Conservation (phyloP, 139 green algal genomes). For the Closterium sp. region DNA sequence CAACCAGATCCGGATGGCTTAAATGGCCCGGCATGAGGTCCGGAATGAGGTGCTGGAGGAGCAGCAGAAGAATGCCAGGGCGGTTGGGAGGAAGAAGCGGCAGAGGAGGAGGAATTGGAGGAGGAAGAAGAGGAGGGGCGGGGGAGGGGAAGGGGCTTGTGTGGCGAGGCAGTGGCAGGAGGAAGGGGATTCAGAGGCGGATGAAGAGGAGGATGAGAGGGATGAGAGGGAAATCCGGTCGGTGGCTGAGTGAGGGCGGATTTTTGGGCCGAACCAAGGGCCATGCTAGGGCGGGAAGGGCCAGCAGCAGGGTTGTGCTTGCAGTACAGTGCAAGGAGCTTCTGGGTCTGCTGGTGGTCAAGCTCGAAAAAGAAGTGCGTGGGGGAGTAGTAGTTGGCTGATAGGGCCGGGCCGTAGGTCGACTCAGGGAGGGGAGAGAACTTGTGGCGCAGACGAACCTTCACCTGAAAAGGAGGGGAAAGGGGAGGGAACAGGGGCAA, state of each 20-base stretch:
- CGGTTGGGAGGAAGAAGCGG: neutral
- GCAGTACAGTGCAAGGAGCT: neutral
- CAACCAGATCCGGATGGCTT: neutral
- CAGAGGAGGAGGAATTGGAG: neutral
- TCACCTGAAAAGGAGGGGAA: neutral
- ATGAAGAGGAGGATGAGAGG: no score
- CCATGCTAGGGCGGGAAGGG: no score
- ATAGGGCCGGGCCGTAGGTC: no score
- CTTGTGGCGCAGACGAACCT: neutral
- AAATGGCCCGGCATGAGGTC: neutral
- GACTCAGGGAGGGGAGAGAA: no score
- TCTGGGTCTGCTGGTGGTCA: neutral
- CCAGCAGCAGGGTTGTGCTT: no score
- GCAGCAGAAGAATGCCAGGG: neutral
- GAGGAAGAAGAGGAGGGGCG: neutral
- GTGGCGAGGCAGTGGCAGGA: no score
- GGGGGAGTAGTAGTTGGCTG: no score
- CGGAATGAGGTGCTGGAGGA: neutral
- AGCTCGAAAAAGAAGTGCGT: neutral
- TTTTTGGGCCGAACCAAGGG: no score
- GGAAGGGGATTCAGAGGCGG: neutral
- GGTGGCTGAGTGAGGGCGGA: neutral
- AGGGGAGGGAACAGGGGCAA: no score
- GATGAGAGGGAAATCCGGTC: neutral
- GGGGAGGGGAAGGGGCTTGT: neutral